phyloP scores from a whole-genome alignment of 257 asterid genomes.

The Anisodus acutangulus region DNA sequence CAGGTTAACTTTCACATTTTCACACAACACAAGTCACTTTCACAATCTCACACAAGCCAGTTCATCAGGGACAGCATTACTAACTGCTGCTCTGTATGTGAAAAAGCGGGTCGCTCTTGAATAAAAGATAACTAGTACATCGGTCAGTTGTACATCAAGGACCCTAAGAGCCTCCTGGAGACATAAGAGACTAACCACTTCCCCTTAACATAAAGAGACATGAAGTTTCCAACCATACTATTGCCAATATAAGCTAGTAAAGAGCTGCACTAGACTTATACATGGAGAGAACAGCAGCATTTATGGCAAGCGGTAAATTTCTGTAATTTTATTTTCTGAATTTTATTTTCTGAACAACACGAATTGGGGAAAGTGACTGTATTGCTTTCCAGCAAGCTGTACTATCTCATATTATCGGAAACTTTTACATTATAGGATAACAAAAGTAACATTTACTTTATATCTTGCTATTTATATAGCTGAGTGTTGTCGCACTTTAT shows the following conservation, averaged over 20 bases:
- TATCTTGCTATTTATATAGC: no score
- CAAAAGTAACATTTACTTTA: no score
- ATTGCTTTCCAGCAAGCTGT: no score
- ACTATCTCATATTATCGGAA: no score
- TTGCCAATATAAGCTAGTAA: background rate
- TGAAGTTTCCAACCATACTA: conserved; percentile 20
- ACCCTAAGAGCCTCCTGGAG: background rate
- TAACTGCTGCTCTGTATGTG: background rate
- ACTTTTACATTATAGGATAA: no score
- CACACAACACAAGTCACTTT: background rate
- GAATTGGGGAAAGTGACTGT: no score
- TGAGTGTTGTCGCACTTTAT: no score
- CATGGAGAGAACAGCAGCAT: background rate
- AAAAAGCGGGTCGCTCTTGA: background rate
- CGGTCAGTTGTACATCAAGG: background rate
- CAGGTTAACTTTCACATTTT: background rate
- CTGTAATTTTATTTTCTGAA: no score
- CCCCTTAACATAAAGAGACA: background rate
- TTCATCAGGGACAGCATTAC: background rate
- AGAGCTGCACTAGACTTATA: background rate
- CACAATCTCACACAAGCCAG: background rate
- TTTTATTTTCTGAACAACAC: no score
- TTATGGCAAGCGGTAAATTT: background rate
- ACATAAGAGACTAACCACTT: background rate
- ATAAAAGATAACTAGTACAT: background rate